Percentiles rank a stretch among this genome's conserved stretches.
Evolutionary conservation across 805 yeast genomes (phyloP).

Genomic region (Candida morakotiae): DNA sequence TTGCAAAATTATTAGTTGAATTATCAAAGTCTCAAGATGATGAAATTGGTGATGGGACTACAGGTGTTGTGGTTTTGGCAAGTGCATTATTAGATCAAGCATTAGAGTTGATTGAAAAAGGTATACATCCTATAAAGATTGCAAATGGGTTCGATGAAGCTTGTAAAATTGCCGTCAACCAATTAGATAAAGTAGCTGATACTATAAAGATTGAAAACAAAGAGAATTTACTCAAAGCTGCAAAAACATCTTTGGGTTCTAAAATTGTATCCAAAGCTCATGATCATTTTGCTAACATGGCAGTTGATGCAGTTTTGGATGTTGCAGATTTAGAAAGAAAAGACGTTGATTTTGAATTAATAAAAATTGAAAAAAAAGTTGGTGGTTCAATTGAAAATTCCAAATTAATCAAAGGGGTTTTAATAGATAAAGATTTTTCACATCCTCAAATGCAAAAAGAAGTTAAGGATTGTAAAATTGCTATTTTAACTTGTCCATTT

Average conservation of each 20-base stretch:
- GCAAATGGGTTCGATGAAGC: conserved; percentile 98
- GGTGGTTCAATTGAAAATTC: conserved; percentile 94
- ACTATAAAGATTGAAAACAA: conserved; percentile 50
- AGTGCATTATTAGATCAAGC: conserved; percentile 95
- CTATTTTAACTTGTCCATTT: conserved; percentile 96
- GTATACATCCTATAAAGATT: conserved; percentile 93
- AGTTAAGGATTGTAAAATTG: conserved; percentile 76
- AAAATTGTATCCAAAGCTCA: conserved; percentile 93
- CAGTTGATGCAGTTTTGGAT: conserved; percentile 90
- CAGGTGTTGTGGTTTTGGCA: conserved; percentile 97
- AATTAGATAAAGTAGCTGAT: conserved; percentile 74
- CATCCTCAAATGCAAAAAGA: conserved; percentile 97
- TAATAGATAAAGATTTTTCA: conserved; percentile 92
- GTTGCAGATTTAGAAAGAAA: conserved; percentile 90
- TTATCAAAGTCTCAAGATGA: conserved; percentile 94
- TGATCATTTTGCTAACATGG: conserved; percentile 92
- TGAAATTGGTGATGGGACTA: conserved; percentile 98
- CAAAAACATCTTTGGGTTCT: conserved; percentile 91
- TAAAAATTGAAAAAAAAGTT: conserved; percentile 90
- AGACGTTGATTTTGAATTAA: conserved; percentile 95
- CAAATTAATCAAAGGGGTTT: conserved; percentile 80
- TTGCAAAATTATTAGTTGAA: conserved; percentile 93
- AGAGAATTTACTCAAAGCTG: conserved; percentile 76
- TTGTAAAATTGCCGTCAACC: conserved; percentile 80
- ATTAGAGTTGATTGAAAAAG: conserved; percentile 87